A percentile compares a stretch with the other conserved stretches of the same genome.
Conservation (phyloP, 2,329 filamentous ascomycete species). For the Penicillium concentricum region DNA sequence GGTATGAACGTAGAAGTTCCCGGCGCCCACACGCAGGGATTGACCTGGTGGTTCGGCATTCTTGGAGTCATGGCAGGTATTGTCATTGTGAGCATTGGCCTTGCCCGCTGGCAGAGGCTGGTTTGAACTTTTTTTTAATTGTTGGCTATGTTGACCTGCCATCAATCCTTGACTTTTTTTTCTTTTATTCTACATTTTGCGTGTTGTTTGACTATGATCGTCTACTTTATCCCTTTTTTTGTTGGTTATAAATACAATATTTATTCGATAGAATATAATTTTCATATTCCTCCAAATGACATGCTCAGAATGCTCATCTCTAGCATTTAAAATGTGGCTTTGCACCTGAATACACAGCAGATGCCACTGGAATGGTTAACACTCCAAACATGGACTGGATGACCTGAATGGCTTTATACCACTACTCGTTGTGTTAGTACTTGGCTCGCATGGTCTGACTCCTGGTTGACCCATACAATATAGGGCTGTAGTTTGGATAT, state of each 20-base stretch:
- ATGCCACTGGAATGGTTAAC: no score
- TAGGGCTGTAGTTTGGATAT: no score
- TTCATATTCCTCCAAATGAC: neutral
- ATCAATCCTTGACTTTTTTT: neutral
- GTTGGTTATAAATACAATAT: neutral
- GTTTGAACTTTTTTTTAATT: constrained; percentile 30
- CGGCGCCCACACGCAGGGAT: constrained; percentile 34
- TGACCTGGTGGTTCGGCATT: constrained; percentile 53
- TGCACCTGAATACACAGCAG: no score
- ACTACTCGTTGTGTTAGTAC: no score
- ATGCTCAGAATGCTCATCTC: no score
- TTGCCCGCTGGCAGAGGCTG: constrained; percentile 44
- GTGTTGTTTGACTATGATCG: neutral
- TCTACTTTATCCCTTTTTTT: neutral
- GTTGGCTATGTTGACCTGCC: neutral
- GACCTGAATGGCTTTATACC: no score
- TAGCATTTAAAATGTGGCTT: no score
- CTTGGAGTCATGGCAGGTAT: constrained; percentile 46
- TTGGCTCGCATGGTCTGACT: no score
- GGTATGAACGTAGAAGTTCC: constrained; percentile 54
- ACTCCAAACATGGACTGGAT: no score
- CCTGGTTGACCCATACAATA: no score
- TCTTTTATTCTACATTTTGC: neutral
- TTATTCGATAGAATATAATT: neutral
- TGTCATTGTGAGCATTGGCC: constrained; percentile 38